phyloP scores from a whole-genome alignment of 2,329 filamentous ascomycete species.

The Clonostachys rhizophaga region DNA sequence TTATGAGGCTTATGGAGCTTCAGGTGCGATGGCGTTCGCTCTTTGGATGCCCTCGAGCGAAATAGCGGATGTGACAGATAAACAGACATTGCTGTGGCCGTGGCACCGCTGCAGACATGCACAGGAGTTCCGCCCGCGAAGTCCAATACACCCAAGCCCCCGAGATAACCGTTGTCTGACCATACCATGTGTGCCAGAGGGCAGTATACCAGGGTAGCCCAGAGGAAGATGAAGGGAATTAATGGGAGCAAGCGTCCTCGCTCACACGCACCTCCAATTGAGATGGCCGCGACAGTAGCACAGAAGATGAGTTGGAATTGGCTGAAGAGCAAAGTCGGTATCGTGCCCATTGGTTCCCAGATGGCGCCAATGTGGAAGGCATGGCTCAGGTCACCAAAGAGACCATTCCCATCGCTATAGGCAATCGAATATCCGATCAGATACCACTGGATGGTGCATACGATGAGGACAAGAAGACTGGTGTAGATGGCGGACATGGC shows the following conservation, averaged over 20 bases:
- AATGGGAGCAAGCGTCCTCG: constrained; percentile 7
- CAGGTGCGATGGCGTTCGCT: constrained; percentile 7
- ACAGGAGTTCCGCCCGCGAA: constrained; percentile 10
- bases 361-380: constrained; percentile 9
- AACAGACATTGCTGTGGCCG: constrained; percentile 7
- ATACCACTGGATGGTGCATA: constrained; percentile 9
- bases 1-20: constrained; percentile 8
- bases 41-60: constrained; percentile 4
- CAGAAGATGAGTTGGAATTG: constrained; percentile 10
- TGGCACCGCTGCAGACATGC: constrained; percentile 8
- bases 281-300: constrained; percentile 8
- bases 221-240: constrained; percentile 8
- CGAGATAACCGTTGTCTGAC: constrained; percentile 7
- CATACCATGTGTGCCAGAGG: constrained; percentile 10
- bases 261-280: constrained; percentile 8
- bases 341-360: constrained; percentile 7
- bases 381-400: constrained; percentile 5
- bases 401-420: constrained; percentile 7
- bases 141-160: constrained; percentile 6
- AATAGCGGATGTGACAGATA: constrained; percentile 10
- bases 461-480: constrained; percentile 8
- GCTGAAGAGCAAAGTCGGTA: constrained; percentile 8
- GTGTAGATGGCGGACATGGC: constrained; percentile 7
- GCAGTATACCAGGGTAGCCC: constrained; percentile 9
- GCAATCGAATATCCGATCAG: constrained; percentile 9